Conservation (phyloP, 2,329 filamentous ascomycete species). For the Aaosphaeria arxii region DNA sequence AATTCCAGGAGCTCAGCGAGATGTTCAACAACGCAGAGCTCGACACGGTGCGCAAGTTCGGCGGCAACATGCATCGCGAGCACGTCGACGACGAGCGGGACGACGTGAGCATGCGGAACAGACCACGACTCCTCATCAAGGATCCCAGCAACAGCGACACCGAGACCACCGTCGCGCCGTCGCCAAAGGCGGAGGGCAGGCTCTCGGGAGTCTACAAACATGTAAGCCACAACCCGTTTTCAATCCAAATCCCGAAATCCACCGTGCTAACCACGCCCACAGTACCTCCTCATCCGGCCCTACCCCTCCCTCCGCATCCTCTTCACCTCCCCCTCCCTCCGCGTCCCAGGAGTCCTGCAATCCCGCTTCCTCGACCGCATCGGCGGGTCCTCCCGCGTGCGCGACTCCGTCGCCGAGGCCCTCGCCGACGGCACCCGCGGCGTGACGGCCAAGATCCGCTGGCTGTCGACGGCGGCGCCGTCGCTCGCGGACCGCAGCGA, state of each 20-base stretch:
- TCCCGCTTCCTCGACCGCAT: conserved; percentile 49
- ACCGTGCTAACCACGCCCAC: conserved; percentile 4
- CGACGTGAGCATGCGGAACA: conserved; percentile 30
- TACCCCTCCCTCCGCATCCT: conserved; percentile 49
- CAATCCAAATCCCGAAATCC: neutral
- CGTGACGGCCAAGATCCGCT: conserved; percentile 72
- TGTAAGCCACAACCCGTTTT: conserved; percentile 40
- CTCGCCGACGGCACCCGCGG: conserved; percentile 63
- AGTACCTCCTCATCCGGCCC: conserved; percentile 50
- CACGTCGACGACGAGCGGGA: conserved; percentile 50
- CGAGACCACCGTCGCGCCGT: conserved; percentile 12
- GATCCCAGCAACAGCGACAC: conserved; percentile 40
- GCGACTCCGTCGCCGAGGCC: conserved; percentile 55
- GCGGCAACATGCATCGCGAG: conserved; percentile 62
- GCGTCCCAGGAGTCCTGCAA: conserved; percentile 49
- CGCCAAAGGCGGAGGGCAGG: conserved; percentile 20
- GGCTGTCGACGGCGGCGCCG: conserved; percentile 48
- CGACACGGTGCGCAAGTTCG: conserved; percentile 60
- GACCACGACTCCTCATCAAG: conserved; percentile 49
- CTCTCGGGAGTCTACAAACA: conserved; percentile 55
- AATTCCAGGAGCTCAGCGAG: conserved; percentile 64
- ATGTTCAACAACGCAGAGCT: conserved; percentile 69
- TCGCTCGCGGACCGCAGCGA: conserved; percentile 43
- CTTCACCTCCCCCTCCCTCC: conserved; percentile 49
- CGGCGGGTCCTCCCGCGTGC: conserved; percentile 50